Percentiles rank a stretch among this genome's conserved stretches.
Evolutionary conservation across 768 basidiomycete species (phyloP).

Genomic region (Amanita inopinata): DNA sequence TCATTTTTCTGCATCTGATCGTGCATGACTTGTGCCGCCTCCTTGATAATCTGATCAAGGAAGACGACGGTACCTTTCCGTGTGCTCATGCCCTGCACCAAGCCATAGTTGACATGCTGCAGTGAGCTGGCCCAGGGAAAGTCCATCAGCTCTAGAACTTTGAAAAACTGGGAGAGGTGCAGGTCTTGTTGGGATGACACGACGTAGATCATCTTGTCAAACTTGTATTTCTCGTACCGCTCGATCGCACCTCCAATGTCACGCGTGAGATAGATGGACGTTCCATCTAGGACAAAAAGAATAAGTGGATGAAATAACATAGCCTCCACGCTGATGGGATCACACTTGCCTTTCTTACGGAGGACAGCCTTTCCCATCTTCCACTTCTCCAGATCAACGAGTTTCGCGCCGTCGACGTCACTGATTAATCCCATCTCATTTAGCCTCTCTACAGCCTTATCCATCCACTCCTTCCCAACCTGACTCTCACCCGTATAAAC

Average conservation of each 20-base stretch:
- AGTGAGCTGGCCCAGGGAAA: slow-evolving; percentile 79
- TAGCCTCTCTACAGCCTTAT: slow-evolving; percentile 57
- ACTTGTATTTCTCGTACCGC: slow-evolving; percentile 86
- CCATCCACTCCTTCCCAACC: slow-evolving; percentile 66
- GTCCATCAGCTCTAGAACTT: slow-evolving; percentile 82
- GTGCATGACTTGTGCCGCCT: slow-evolving; percentile 85
- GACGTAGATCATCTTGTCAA: slow-evolving; percentile 87
- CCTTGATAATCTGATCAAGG: slow-evolving; percentile 85
- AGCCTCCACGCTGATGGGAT: neutral
- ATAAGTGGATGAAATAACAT: neutral
- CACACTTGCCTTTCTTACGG: slow-evolving; percentile 62
- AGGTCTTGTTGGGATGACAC: slow-evolving; percentile 81
- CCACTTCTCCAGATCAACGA: slow-evolving; percentile 82
- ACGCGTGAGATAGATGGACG: slow-evolving; percentile 88
- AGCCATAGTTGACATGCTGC: slow-evolving; percentile 84
- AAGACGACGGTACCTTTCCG: slow-evolving; percentile 92
- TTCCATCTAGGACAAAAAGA: slow-evolving; percentile 53
- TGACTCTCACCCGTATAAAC: slow-evolving; percentile 86
- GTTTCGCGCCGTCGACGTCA: slow-evolving; percentile 71
- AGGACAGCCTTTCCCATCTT: slow-evolving; percentile 90
- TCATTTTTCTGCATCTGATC: slow-evolving; percentile 94
- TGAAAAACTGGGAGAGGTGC: slow-evolving; percentile 89
- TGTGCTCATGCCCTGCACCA: slow-evolving; percentile 94
- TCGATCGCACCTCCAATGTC: slow-evolving; percentile 93
- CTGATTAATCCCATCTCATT: slow-evolving; percentile 67